Conservation (phyloP, 2,329 filamentous ascomycete genomes). For the Fusarium irregulare region DNA sequence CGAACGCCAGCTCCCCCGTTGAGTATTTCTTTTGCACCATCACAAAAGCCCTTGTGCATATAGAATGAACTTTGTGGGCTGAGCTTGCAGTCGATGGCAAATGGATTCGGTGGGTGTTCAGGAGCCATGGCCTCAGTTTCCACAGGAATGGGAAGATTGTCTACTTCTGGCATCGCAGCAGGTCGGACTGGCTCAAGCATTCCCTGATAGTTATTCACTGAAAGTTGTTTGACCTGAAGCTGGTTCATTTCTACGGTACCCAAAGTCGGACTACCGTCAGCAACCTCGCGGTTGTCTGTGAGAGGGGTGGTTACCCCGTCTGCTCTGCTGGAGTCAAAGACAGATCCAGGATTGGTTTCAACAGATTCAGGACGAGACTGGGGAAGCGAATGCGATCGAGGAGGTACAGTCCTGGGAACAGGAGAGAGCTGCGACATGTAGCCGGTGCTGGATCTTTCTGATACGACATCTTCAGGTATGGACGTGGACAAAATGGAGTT, state of each 20-base stretch:
- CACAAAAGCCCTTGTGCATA: slow-evolving; percentile 65
- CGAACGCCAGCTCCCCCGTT: slow-evolving; percentile 62
- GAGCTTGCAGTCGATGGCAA: slow-evolving; percentile 56
- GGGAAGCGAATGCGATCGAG: slow-evolving; percentile 32
- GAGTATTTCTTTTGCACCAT: slow-evolving; percentile 63
- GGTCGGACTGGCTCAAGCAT: slow-evolving; percentile 13
- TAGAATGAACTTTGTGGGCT: slow-evolving; percentile 62
- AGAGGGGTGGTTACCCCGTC: slow-evolving; percentile 38
- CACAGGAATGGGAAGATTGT: slow-evolving; percentile 45
- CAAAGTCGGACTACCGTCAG: slow-evolving; percentile 42
- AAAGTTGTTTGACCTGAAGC: slow-evolving; percentile 26
- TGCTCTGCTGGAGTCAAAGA: slow-evolving; percentile 38
- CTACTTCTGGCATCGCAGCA: slow-evolving; percentile 28
- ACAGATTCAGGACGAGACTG: slow-evolving; percentile 44
- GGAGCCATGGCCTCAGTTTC: slow-evolving; percentile 30
- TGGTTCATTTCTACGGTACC: slow-evolving; percentile 40
- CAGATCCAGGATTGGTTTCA: slow-evolving; percentile 42
- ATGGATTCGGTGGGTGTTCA: slow-evolving; percentile 34
- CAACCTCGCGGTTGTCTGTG: slow-evolving; percentile 38
- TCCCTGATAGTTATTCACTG: slow-evolving; percentile 34
- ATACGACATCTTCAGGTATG: slow-evolving; percentile 45
- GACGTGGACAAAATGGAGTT: slow-evolving; percentile 43
- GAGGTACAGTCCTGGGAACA: slow-evolving; percentile 27
- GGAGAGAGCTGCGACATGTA: slow-evolving; percentile 33
- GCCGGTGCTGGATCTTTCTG: slow-evolving; percentile 32